Conservation (phyloP, 495 filamentous ascomycete genomes). For the Beverwykella pulmonaria region DNA sequence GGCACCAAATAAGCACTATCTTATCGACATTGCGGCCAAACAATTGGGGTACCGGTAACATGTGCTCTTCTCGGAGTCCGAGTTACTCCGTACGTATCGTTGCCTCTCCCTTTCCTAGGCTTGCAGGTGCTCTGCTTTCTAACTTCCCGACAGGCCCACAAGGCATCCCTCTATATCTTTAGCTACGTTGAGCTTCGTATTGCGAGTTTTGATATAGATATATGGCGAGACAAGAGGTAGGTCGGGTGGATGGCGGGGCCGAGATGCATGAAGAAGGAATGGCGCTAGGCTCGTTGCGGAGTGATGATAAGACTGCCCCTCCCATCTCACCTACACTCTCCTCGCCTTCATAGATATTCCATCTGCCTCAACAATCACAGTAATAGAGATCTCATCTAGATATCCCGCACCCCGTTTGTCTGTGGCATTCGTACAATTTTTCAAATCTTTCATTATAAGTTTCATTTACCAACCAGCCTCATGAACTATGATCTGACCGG, state of each 20-base stretch:
- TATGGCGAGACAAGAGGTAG: background rate
- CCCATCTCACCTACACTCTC: background rate
- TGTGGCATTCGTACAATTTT: no score
- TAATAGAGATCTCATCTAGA: no score
- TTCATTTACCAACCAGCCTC: no score
- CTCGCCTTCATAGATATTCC: no score
- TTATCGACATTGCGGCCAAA: background rate
- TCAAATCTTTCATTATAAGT: no score
- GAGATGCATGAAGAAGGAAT: background rate
- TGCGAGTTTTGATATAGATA: background rate
- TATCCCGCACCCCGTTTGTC: no score
- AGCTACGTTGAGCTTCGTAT: background rate
- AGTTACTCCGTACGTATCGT: background rate
- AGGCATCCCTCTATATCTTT: background rate
- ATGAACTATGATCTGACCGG: no score
- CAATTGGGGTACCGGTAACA: constrained; percentile 2
- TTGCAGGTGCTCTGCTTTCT: background rate
- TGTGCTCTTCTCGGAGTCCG: constrained; percentile 11
- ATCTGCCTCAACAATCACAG: no score
- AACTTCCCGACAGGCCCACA: background rate
- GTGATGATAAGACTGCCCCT: background rate
- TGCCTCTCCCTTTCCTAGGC: background rate
- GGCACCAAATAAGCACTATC: background rate
- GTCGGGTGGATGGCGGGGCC: constrained; percentile 9
- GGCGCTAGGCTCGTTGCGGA: background rate